phyloP scores from a whole-genome alignment of 805 yeast species.

The Phaffomyces thermotolerans region DNA sequence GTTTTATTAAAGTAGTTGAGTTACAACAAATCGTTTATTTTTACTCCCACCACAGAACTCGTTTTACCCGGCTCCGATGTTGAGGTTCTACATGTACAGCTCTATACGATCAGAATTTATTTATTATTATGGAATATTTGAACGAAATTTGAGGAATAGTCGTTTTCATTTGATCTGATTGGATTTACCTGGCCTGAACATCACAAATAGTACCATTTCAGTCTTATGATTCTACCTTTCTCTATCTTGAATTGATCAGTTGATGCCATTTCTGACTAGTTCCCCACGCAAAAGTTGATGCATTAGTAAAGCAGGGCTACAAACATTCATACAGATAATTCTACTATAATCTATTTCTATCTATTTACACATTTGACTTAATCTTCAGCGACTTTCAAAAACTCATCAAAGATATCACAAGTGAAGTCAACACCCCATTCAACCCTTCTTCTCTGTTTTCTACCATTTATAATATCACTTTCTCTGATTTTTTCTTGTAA shows the following conservation, averaged over 20 bases:
- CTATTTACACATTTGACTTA: no score
- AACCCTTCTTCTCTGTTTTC: slow-evolving; percentile 48
- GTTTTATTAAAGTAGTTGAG: no score
- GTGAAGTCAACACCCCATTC: slow-evolving; percentile 60
- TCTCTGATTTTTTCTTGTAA: slow-evolving; percentile 38
- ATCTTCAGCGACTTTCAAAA: slow-evolving; percentile 19
- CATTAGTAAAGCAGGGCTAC: neutral
- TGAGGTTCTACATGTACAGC: neutral
- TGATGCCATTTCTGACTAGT: neutral
- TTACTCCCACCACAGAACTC: neutral
- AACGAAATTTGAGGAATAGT: no score
- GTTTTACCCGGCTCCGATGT: slow-evolving; percentile 6
- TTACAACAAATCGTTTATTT: neutral
- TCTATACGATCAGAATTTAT: no score
- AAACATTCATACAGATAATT: neutral
- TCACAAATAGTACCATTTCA: neutral
- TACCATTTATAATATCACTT: slow-evolving; percentile 45
- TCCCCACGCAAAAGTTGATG: slow-evolving; percentile 1
- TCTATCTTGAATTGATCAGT: neutral
- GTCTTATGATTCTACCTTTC: neutral
- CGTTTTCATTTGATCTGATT: no score
- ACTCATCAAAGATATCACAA: slow-evolving; percentile 45
- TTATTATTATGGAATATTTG: no score
- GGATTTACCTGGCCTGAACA: no score
- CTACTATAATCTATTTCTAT: neutral